Evolutionary conservation across 495 filamentous ascomycete genomes (phyloP).

Genomic region (Penicillium antarcticum): DNA sequence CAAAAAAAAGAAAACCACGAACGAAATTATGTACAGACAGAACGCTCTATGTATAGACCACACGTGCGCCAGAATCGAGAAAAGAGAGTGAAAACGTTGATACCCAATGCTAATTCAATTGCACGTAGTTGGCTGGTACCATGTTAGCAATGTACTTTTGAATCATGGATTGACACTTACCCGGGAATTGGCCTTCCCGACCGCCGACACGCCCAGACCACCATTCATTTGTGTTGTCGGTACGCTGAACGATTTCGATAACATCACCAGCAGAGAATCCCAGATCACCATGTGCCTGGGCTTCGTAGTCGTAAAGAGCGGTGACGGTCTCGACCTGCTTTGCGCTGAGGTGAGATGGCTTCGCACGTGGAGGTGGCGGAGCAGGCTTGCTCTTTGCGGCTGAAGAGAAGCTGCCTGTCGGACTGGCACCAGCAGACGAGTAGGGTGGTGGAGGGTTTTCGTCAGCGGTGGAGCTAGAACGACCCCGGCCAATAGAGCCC

Average conservation of each 20-base stretch:
- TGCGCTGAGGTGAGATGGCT: conserved; percentile 66
- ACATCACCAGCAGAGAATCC: conserved; percentile 87
- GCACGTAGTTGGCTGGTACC: conserved; percentile 42
- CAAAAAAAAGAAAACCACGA: conserved; percentile 6
- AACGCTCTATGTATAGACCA: conserved; percentile 31
- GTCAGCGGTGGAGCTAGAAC: conserved; percentile 41
- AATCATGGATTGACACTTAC: conserved; percentile 47
- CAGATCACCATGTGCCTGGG: conserved; percentile 90
- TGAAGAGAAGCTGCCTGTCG: conserved; percentile 52
- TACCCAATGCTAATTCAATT: conserved; percentile 34
- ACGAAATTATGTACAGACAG: conserved; percentile 24
- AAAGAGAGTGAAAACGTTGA: background rate
- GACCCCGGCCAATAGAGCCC: conserved; percentile 22
- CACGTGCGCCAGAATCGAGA: conserved; percentile 16
- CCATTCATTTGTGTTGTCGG: conserved; percentile 92
- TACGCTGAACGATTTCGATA: conserved; percentile 82
- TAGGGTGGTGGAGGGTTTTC: conserved; percentile 73
- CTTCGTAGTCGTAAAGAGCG: conserved; percentile 92
- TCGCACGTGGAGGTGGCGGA: conserved; percentile 88
- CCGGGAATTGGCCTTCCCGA: conserved; percentile 88
- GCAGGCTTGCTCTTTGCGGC: conserved; percentile 82
- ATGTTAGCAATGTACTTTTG: conserved; percentile 5
- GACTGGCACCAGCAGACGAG: conserved; percentile 38
- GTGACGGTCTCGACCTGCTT: conserved; percentile 73
- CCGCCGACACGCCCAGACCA: conserved; percentile 81